Base-by-base conservation (phyloP, 2,329 filamentous ascomycete genomes). In the Thelonectria discophora region DNA sequence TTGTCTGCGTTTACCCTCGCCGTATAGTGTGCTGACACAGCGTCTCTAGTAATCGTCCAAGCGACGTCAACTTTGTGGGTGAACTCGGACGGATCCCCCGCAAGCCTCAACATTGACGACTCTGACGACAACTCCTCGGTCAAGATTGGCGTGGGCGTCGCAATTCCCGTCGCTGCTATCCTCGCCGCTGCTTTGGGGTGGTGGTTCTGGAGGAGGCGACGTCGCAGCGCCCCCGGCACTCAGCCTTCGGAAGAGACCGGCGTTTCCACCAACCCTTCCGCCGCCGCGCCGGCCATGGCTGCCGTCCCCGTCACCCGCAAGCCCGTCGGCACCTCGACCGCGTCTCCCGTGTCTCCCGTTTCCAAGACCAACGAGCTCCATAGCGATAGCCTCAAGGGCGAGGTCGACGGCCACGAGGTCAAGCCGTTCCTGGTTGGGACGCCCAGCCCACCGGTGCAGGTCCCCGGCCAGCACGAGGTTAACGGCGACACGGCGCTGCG, bases 401-500 rank as follows among this genome's bases (percentile, higher is more conserved):
- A 69, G 9, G 50, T 69, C 18, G 56, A 54, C 49, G 64, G 65
- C 15, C 60, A 57, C 8, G 67, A 67, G 17, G 40, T 59, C 12
- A 60, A 64, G 0, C 61, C 52, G 3, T 61, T 69, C 15, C 65
- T 60, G 5, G 20, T n/a, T 21, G 58, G 67, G 27, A 61, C 62
- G 18, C 65, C 66, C 2, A 66, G 65, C 20, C 59, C 65, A n/a
- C 66, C 69, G 0, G 37, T 68, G 1, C 56, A 46, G 11, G 52
- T 67, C 37, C n/a, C 68, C 42, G 69, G 69, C 11, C 66, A 66
- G 8, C 59, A 71, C 34, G 69, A 72, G 60, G 62, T 69, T 63
- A 55, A 60, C 1, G 69, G 66, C 5, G 56, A 70, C 3, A 37
- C 32, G 9, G 53, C 57, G 2, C 56, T 62, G 60, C 59, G 69